phyloP scores from a whole-genome alignment of 805 yeast species.

The Candida stauntonica region DNA sequence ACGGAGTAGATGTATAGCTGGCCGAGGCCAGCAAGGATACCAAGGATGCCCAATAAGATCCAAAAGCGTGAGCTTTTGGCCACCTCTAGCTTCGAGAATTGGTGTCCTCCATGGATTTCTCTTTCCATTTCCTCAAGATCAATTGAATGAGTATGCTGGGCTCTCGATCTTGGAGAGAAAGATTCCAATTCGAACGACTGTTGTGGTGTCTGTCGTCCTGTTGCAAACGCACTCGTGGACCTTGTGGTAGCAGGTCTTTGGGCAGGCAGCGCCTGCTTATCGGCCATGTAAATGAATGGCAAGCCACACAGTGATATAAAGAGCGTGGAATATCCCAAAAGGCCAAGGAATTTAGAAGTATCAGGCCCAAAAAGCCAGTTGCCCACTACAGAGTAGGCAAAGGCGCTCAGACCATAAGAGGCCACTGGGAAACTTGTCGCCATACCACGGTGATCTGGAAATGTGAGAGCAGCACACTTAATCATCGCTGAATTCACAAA shows the following conservation, averaged over 20 bases:
- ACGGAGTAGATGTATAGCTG: conserved; percentile 73
- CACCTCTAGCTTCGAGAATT: conserved; percentile 17
- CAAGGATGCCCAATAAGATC: conserved; percentile 44
- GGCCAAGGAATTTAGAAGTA: conserved; percentile 43
- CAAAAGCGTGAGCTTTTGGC: conserved; percentile 39
- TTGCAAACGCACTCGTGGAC: neutral
- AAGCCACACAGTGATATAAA: conserved; percentile 39
- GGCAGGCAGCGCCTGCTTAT: conserved; percentile 10
- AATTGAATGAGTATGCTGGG: neutral
- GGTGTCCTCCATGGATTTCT: conserved; percentile 1
- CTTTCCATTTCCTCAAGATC: conserved; percentile 1
- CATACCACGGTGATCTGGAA: conserved; percentile 63
- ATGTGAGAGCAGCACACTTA: conserved; percentile 68
- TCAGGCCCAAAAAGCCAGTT: conserved; percentile 50
- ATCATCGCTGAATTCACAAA: conserved; percentile 59
- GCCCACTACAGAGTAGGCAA: conserved; percentile 56
- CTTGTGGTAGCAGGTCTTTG: conserved; percentile 1
- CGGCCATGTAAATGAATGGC: conserved; percentile 38
- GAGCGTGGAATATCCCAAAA: conserved; percentile 40
- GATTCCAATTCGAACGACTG: conserved; percentile 19
- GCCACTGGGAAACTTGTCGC: conserved; percentile 76
- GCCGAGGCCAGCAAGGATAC: conserved; percentile 60
- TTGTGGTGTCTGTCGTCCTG: conserved; percentile 5
- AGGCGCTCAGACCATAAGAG: conserved; percentile 70
- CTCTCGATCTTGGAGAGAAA: neutral